phyloP scores from a whole-genome alignment of 2,329 filamentous ascomycete genomes.

The Trichoderma asperellum region DNA sequence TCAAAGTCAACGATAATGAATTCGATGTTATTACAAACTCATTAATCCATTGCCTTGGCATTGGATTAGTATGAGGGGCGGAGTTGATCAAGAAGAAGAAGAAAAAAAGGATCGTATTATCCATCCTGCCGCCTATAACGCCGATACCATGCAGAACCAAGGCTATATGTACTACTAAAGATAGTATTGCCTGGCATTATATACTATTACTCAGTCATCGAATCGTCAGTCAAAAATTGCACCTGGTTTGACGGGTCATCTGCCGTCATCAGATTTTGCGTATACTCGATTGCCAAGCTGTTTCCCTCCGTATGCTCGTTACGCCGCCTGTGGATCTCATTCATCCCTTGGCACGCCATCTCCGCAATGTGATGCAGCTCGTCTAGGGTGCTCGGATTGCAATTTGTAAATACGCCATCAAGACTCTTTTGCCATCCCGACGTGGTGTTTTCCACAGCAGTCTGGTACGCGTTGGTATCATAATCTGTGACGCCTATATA shows the following conservation, averaged over 20 bases:
- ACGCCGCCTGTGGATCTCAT: conserved; percentile 45
- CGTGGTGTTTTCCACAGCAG: conserved; percentile 46
- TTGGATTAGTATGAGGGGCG: background rate
- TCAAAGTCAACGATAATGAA: background rate
- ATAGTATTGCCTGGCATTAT: background rate
- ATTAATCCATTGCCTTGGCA: background rate
- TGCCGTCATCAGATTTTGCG: conserved; percentile 37
- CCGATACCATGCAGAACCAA: conserved; percentile 10
- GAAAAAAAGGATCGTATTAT: background rate
- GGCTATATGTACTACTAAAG: background rate
- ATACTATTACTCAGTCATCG: background rate
- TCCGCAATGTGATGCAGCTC: conserved; percentile 51
- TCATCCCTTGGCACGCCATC: conserved; percentile 50
- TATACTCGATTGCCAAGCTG: conserved; percentile 40
- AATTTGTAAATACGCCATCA: conserved; percentile 51
- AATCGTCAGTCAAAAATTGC: conserved; percentile 19
- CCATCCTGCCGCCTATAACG: conserved; percentile 7
- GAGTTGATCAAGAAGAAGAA: background rate
- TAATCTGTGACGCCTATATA: conserved; percentile 41
- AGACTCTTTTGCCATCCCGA: conserved; percentile 50
- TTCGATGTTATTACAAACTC: background rate
- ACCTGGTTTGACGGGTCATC: conserved; percentile 27
- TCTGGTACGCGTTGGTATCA: conserved; percentile 44
- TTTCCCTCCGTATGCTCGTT: conserved; percentile 39
- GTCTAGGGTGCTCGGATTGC: conserved; percentile 49